These are phyloP conservation scores for Termitomyces titanicus DNA, from an alignment of 768 basidiomycete species.

Conservation along the genomic window DNA sequence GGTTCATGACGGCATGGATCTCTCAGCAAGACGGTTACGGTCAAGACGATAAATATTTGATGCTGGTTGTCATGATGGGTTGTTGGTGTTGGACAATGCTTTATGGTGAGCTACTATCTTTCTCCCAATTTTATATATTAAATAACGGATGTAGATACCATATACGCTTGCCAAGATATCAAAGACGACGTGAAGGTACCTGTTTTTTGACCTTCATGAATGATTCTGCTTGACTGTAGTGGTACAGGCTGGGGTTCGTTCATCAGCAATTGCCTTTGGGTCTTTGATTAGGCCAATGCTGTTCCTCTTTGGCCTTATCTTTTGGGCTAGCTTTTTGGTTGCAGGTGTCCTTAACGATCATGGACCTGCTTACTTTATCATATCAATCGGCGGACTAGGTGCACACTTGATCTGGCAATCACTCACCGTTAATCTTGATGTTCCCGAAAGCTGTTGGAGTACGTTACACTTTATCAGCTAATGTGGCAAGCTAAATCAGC, in stretches of 20 bases:
- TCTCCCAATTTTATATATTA: no score
- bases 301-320: neutral
- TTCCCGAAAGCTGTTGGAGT: neutral
- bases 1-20: neutral
- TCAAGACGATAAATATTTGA: slow-evolving; percentile 22
- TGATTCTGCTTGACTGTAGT: no score
- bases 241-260: slow-evolving; percentile 1
- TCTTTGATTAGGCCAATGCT: neutral
- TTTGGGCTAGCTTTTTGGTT: neutral
- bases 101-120: slow-evolving; percentile 26
- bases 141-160: neutral
- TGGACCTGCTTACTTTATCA: neutral
- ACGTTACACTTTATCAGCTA: neutral
- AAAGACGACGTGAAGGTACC: neutral
- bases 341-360: neutral
- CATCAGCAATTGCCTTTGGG: neutral
- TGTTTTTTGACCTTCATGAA: neutral
- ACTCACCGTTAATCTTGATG: neutral
- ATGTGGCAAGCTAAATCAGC: neutral
- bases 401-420: neutral
- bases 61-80: slow-evolving; percentile 28
- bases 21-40: neutral
- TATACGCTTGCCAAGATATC: slow-evolving; percentile 2
- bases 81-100: slow-evolving; percentile 49
- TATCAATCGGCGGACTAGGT: neutral